Percentiles rank a stretch among this genome's conserved stretches.
phyloP scores from a whole-genome alignment of 148 eudicot species.

The Rhododendron ferrugineum region DNA sequence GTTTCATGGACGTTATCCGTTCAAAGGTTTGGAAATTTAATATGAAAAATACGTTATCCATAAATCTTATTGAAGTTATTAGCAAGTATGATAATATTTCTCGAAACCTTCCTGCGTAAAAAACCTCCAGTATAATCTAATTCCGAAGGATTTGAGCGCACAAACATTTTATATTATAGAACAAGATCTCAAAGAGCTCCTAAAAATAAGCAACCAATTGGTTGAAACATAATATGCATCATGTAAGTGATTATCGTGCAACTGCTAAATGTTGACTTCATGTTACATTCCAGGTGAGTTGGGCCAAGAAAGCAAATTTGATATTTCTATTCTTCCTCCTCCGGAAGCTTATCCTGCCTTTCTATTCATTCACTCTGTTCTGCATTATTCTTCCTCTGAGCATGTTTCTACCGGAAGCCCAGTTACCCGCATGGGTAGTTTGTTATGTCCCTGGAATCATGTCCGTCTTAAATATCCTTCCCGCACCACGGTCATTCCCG shows the following conservation, averaged over 20 bases:
- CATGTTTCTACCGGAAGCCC: conserved; percentile 93
- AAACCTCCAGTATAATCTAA: not conserved
- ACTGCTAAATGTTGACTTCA: not conserved
- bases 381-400: conserved; percentile 88
- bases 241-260: not conserved
- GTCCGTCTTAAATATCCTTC: conserved; percentile 77
- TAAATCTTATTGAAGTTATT: not conserved
- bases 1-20: conserved; percentile 67
- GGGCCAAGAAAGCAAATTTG: conserved; percentile 68
- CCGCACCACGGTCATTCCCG: conserved; percentile 83
- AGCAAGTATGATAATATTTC: not conserved
- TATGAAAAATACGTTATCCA: not conserved
- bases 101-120: not conserved
- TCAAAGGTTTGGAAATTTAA: conserved; percentile 59
- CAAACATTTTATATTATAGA: not conserved
- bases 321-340: conserved; percentile 84
- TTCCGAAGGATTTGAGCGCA: not conserved
- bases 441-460: conserved; percentile 85
- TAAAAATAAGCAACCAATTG: not conserved
- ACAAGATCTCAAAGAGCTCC: not conserved
- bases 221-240: not conserved
- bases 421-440: conserved; percentile 84
- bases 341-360: conserved; percentile 84
- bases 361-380: conserved; percentile 90
- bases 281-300: conserved; percentile 61